Percentiles rank a stretch among this genome's conserved stretches.
phyloP scores from a whole-genome alignment of 2,329 filamentous ascomycete genomes.

The Botrytis deweyae region DNA sequence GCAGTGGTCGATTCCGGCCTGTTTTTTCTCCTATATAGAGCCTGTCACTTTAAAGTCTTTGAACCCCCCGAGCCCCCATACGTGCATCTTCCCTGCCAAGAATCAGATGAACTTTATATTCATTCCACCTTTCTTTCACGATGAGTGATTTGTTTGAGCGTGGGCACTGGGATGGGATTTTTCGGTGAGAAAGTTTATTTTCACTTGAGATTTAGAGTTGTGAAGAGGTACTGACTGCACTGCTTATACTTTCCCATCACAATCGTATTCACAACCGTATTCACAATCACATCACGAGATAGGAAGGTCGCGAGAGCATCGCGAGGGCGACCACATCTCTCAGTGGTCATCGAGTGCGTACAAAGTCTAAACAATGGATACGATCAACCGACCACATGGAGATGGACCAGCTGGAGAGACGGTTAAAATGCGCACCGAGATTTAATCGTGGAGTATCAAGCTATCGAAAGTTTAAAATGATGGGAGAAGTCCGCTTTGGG shows the following conservation, averaged over 20 bases:
- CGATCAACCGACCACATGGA: no score
- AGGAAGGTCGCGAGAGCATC: neutral
- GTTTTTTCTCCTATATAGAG: no score
- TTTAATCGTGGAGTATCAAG: neutral
- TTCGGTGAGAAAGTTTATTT: neutral
- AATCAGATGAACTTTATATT: neutral
- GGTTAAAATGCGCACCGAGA: neutral
- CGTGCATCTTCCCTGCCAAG: neutral
- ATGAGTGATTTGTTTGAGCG: neutral
- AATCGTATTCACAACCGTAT: neutral
- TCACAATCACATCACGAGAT: neutral
- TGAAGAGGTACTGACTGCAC: no score
- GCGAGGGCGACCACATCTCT: neutral
- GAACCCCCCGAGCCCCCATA: neutral
- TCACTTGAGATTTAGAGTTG: neutral
- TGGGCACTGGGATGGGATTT: rapidly evolving
- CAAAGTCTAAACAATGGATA: neutral
- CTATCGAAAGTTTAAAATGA: neutral
- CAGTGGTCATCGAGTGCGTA: neutral
- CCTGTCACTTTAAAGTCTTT: neutral
- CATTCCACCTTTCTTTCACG: neutral
- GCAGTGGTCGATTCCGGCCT: no score
- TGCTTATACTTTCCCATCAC: neutral
- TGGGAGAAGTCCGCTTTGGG: neutral
- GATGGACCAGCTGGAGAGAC: neutral